Base-by-base conservation (phyloP, 2,329 filamentous ascomycete species). In the Botrytis fragariae region DNA sequence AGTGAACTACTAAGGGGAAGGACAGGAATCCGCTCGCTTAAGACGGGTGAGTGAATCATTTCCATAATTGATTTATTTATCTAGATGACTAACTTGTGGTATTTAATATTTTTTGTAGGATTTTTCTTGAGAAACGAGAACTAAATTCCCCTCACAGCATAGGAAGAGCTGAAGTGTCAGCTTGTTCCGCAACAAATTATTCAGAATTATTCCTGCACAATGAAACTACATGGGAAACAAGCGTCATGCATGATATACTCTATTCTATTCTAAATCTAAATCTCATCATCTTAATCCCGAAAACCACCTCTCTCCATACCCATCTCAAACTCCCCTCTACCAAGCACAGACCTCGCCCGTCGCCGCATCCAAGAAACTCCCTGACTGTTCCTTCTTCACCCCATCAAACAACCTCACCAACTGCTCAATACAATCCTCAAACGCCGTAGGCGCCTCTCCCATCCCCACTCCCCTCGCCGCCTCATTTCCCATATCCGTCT, bases 401-500 rank as follows among this genome's bases (percentile, higher is more conserved):
- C 45, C 70, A 74, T 77, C 76, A 74, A 77, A 74, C 29, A 75
- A 22, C 63, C 48, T 67, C 51, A 76, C 44, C 32, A 76, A 35
- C 18, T 74, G 73, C 42, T 63, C 68, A 6, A 78, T 54, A 51
- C 74, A 75, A 45, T 77, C 74, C 61, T 77, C 78, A 29, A 78
- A 57, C 29, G 59, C 69, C 69, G 76, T 62, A 20, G 76, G 76
- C 12, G 77, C 77, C 20, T 75, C 65, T 7, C 51, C 48, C 76
- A 77, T 72, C 1, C 75, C 75, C 16, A 77, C 70, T 2, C 44
- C 29, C 10, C 68, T 60, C 1, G 78, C 78, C 37, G 74, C 77
- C 10, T 44, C 29, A 57, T 72, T 75, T 0, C 78, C 77, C 77
- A 79, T 78, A 42, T 78, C 76, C 3, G 77, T 79, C 61, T 83